A percentile compares a stretch with the other conserved stretches of the same genome.
phyloP scores from a whole-genome alignment of 306 rosid species.

The Vigna reflexopilosa region DNA sequence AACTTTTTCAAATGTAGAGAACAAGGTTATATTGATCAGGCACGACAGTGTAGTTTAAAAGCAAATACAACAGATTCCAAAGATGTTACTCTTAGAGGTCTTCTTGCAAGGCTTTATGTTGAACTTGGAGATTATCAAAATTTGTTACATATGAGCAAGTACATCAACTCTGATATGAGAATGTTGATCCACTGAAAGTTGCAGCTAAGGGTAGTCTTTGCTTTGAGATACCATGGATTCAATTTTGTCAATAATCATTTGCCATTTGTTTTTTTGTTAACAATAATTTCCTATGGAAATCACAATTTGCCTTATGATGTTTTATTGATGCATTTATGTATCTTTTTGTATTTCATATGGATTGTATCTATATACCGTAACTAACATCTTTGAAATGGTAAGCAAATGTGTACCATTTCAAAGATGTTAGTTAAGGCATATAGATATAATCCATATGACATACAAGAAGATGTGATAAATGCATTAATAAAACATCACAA shows the following conservation, averaged over 20 bases:
- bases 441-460: constrained; percentile 3
- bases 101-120: constrained; percentile 71
- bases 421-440: constrained; percentile 4
- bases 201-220: constrained; percentile 67
- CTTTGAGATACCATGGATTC: constrained; percentile 22
- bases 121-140: constrained; percentile 76
- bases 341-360: constrained; percentile 14
- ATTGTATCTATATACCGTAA: constrained; percentile 16
- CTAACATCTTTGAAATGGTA: constrained; percentile 5
- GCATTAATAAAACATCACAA: constrained; percentile 14
- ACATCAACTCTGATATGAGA: constrained; percentile 62
- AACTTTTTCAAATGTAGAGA: no score
- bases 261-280: neutral
- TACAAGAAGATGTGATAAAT: constrained; percentile 30
- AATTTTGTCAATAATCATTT: constrained; percentile 6
- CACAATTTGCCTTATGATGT: constrained; percentile 14
- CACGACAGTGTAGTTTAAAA: no score
- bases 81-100: constrained; percentile 58
- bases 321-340: constrained; percentile 13
- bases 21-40: no score
- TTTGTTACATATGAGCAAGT: constrained; percentile 73
- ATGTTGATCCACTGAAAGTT: constrained; percentile 73
- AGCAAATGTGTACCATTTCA: neutral
- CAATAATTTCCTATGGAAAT: neutral
- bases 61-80: constrained; percentile 45